Evolutionary conservation across 257 asterid genomes (phyloP), one percentile per base, ranked within the genome.

Genomic region (Nicotiana undulata): DNA sequence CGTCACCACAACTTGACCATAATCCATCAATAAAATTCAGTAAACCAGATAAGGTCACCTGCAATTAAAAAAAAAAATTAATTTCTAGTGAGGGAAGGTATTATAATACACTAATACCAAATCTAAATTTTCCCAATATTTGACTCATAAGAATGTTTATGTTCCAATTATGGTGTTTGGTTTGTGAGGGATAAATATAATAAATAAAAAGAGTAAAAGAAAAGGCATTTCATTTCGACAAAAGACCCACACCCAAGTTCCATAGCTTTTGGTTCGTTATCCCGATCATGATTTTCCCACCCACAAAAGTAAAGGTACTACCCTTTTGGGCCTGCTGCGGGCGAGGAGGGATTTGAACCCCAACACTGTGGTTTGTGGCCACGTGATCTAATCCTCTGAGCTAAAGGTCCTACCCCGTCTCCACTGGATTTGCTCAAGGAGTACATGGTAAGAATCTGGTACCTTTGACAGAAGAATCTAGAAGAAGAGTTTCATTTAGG

Each of bases 21-120:
- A 22, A 12, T 8, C 5, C 77, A 9, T 70, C 77, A 70, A 70
- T 22, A 46, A 85, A 81, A 68, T 85, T 87, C 28, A 80, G 28
- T 78, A 85, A 34, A 40, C 78, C 84, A 6, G 86, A 82, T 20
- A 80, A 83, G 1, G 87, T 82, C 12, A 85, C 29, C 83, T 74
- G 26, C 37, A 24, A 22, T 10, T n/a, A n/a, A n/a, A 61, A 60
- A 7, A 7, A 8, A 37, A 20, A 20, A 4, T 0, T n/a, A n/a
- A 1, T 5, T 67, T 9, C 4, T 18, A 18, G 53, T 9, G 9
- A 1, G 77, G 34, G 12, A 1, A 68, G 11, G 56, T 2, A 68
- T n/a, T 11, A n/a, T 4, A 18, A 3, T 67, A 37, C 56, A 67
- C 9, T 44, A 40, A 44, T 70, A 70, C 20, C 37, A 46, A 44